Conservation (phyloP, 331 rosid species). For the Cucumis variabilis region DNA sequence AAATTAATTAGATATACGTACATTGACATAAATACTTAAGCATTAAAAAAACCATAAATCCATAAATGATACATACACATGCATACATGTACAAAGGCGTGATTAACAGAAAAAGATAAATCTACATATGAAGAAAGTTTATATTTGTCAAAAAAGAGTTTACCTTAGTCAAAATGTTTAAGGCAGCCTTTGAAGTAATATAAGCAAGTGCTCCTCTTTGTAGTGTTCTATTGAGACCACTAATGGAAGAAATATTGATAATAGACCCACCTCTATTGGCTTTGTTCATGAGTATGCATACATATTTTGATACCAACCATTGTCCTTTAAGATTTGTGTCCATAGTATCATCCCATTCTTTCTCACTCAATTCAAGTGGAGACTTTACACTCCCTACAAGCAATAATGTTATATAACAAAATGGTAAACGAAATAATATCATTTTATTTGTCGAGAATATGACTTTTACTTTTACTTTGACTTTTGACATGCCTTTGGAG, state of each 20-base stretch:
- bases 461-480: no score
- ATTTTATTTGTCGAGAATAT: no score
- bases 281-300: constrained; percentile 62
- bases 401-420: background rate
- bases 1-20: no score
- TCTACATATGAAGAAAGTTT: no score
- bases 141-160: background rate
- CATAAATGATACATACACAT: no score
- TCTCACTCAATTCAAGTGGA: constrained; percentile 63
- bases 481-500: no score
- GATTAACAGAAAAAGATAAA: no score
- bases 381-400: background rate
- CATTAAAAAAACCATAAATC: no score
- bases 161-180: constrained; percentile 65
- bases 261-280: constrained; percentile 61
- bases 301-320: constrained; percentile 82
- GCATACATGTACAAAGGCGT: no score
- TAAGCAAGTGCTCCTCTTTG: constrained; percentile 70
- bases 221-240: constrained; percentile 61
- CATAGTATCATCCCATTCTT: constrained; percentile 69
- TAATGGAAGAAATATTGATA: constrained; percentile 78
- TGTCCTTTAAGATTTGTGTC: constrained; percentile 72
- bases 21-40: no score
- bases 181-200: constrained; percentile 59
- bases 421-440: no score